Conservation (phyloP, 805 yeast genomes). For the Sugiyamaella chiloensis region DNA sequence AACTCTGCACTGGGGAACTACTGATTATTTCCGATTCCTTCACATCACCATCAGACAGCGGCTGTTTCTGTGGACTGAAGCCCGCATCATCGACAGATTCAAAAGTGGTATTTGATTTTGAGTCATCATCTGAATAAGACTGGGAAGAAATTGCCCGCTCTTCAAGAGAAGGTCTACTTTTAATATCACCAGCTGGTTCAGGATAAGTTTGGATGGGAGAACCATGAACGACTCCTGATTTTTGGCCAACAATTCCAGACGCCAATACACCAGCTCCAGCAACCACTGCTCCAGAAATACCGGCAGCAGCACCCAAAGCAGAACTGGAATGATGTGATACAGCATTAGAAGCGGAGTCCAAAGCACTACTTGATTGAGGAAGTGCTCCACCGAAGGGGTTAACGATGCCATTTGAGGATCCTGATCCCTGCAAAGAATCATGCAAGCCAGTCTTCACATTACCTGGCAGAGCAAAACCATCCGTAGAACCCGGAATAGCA, state of each 20-base stretch:
- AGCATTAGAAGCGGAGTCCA: slow-evolving; percentile 6
- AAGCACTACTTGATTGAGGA: too few relatives aligned
- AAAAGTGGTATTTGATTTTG: slow-evolving; percentile 15
- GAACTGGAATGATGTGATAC: slow-evolving; percentile 7
- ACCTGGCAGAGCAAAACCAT: too few relatives aligned
- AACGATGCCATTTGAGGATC: too few relatives aligned
- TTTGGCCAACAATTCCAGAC: not conserved
- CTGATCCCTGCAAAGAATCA: too few relatives aligned
- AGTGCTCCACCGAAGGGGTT: too few relatives aligned
- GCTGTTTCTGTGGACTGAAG: slow-evolving; percentile 4
- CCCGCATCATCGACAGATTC: slow-evolving; percentile 20
- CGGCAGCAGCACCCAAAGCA: slow-evolving; percentile 17
- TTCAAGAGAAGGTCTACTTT: slow-evolving; percentile 1
- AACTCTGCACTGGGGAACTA: slow-evolving; percentile 9
- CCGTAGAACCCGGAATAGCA: too few relatives aligned
- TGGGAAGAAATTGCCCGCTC: slow-evolving; percentile 5
- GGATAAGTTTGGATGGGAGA: slow-evolving; percentile 10
- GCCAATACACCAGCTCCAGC: slow-evolving; percentile 11
- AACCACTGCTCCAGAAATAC: slow-evolving; percentile 12
- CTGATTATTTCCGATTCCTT: not conserved
- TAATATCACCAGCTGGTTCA: not conserved
- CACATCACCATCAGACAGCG: not conserved
- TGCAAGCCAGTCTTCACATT: too few relatives aligned
- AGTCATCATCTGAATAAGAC: slow-evolving; percentile 15
- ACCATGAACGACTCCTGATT: not conserved